These are phyloP conservation scores for Westerdykella aurantiaca DNA, from an alignment of 2,329 filamentous ascomycete genomes.

Conservation along the genomic window DNA sequence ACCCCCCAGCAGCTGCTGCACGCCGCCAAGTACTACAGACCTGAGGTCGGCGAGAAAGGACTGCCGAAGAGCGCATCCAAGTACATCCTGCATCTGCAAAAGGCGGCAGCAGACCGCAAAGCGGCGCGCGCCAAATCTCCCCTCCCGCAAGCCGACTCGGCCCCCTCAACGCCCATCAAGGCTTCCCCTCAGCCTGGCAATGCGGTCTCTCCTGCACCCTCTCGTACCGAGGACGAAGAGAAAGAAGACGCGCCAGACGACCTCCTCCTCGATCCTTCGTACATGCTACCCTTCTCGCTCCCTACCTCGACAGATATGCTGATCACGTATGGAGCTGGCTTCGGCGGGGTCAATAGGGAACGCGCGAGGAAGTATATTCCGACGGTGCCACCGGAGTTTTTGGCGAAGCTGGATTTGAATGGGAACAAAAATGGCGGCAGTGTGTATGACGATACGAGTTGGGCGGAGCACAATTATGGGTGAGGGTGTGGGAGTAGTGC, in stretches of 20 bases:
- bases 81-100: constrained; percentile 75
- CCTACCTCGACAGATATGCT: constrained; percentile 97
- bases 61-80: constrained; percentile 83
- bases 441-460: constrained; percentile 25
- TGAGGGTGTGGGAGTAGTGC: constrained; percentile 13
- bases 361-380: constrained; percentile 93
- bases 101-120: constrained; percentile 55
- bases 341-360: constrained; percentile 87
- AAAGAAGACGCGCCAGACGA: constrained; percentile 67
- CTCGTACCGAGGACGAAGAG: constrained; percentile 41
- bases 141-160: constrained; percentile 24
- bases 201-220: constrained; percentile 30
- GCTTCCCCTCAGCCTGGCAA: constrained; percentile 17
- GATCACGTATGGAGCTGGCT: constrained; percentile 87
- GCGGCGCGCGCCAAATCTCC: constrained; percentile 29
- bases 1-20: constrained; percentile 87
- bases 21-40: constrained; percentile 84
- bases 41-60: constrained; percentile 91
- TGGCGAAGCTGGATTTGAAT: constrained; percentile 71
- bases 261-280: constrained; percentile 77
- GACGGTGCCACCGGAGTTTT: constrained; percentile 86
- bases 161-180: constrained; percentile 30
- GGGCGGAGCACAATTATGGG: constrained; percentile 32
- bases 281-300: constrained; percentile 92
- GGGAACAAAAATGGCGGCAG: constrained; percentile 31